These are phyloP conservation scores for Alternaria sp. DNA, from an alignment of 2,329 filamentous ascomycete species.

Conservation along the genomic window DNA sequence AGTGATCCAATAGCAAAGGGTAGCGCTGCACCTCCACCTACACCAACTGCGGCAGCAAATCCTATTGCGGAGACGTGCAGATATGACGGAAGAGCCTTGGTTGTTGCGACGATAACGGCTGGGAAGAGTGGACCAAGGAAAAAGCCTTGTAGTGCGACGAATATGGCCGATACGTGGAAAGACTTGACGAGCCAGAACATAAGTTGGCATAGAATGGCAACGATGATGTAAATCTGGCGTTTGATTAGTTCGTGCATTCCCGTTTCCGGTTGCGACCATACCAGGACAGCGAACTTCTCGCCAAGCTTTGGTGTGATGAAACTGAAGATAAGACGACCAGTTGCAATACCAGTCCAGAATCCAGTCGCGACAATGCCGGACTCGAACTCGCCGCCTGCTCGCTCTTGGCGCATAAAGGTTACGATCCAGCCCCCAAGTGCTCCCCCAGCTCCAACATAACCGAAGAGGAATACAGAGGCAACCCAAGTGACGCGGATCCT, in stretches of 20 bases:
- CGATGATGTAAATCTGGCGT: constrained; percentile 64
- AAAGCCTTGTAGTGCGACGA: constrained; percentile 75
- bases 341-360: constrained; percentile 81
- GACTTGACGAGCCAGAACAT: constrained; percentile 80
- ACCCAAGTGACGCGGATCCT: constrained; percentile 69
- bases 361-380: constrained; percentile 77
- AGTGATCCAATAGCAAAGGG: constrained; percentile 72
- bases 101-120: constrained; percentile 72
- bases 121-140: constrained; percentile 81
- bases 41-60: constrained; percentile 78
- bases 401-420: constrained; percentile 79
- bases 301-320: constrained; percentile 77
- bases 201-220: constrained; percentile 69
- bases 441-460: constrained; percentile 79
- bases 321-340: constrained; percentile 74
- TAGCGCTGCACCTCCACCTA: constrained; percentile 71
- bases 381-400: constrained; percentile 71
- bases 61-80: constrained; percentile 81
- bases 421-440: constrained; percentile 80
- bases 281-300: constrained; percentile 65
- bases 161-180: constrained; percentile 74
- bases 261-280: constrained; percentile 51
- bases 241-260: constrained; percentile 38
- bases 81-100: constrained; percentile 73
- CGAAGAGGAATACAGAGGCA: constrained; percentile 73